Percentiles rank a stretch among this genome's conserved stretches.
Evolutionary conservation across 2,329 filamentous ascomycete species (phyloP).

Genomic region (Lasiodiplodia citricola): DNA sequence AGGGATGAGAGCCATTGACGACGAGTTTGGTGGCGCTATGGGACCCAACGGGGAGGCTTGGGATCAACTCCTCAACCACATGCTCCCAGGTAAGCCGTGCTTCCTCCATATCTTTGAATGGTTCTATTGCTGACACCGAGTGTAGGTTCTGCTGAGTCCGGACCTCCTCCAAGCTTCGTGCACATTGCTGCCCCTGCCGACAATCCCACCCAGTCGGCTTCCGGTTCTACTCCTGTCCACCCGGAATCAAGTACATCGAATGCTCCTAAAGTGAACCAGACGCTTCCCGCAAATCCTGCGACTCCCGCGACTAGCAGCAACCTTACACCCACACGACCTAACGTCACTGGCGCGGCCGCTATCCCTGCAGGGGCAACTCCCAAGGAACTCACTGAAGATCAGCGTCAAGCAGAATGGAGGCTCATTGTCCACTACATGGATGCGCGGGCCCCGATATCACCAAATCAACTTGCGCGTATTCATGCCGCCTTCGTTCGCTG

Average conservation of each 20-base stretch:
- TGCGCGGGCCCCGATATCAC: neutral
- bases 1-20: neutral
- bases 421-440: slow-evolving; percentile 1
- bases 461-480: neutral
- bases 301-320: neutral
- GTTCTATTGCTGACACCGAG: neutral
- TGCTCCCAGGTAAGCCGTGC: neutral
- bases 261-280: neutral
- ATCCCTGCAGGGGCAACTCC: neutral
- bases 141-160: neutral
- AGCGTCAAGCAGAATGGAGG: neutral
- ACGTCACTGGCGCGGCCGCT: neutral
- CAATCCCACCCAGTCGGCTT: neutral
- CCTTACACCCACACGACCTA: neutral
- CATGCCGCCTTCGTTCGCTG: neutral
- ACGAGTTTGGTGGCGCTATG: slow-evolving; percentile 4
- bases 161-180: neutral
- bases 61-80: neutral
- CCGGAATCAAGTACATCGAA: neutral
- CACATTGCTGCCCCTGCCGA: neutral
- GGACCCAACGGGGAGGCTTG: neutral
- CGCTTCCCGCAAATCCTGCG: neutral
- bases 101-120: neutral
- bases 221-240: neutral
- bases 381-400: neutral